Percentiles rank a stretch among this genome's conserved stretches.
Conservation (phyloP, 306 rosid species). For the Rosa rugosa region DNA sequence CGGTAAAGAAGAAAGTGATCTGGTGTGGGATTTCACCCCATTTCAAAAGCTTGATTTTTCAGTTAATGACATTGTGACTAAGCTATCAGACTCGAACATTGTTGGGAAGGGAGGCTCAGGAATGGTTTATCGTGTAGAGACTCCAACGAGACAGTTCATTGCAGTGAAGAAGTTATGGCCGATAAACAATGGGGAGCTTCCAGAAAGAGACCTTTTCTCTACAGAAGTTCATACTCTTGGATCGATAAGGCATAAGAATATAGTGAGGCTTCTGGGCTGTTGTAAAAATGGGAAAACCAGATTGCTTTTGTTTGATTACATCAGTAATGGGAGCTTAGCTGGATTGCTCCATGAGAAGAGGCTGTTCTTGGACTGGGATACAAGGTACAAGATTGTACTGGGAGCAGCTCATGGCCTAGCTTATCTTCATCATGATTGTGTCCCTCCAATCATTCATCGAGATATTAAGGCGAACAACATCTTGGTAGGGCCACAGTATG, state of each 20-base stretch:
- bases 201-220: slow-evolving; percentile 66
- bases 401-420: slow-evolving; percentile 94
- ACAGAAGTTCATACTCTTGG: slow-evolving; percentile 91
- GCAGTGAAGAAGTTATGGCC: slow-evolving; percentile 99
- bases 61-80: slow-evolving; percentile 58
- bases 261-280: slow-evolving; percentile 86
- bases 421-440: slow-evolving; percentile 93
- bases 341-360: slow-evolving; percentile 76
- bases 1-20: slow-evolving; percentile 43
- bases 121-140: slow-evolving; percentile 85
- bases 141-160: slow-evolving; percentile 69
- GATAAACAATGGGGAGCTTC: slow-evolving; percentile 50
- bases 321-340: slow-evolving; percentile 76
- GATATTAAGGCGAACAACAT: slow-evolving; percentile 91
- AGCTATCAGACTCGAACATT: slow-evolving; percentile 71
- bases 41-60: slow-evolving; percentile 86
- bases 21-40: slow-evolving; percentile 88
- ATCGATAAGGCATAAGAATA: slow-evolving; percentile 85
- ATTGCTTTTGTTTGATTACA: slow-evolving; percentile 84
- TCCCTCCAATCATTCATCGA: slow-evolving; percentile 81
- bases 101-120: slow-evolving; percentile 93
- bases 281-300: slow-evolving; percentile 75
- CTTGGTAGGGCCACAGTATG: slow-evolving; percentile 82
- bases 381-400: slow-evolving; percentile 74
- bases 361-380: slow-evolving; percentile 93